Evolutionary conservation across 345 rosid genomes (phyloP).

Genomic region (Eutrema yunnanense): DNA sequence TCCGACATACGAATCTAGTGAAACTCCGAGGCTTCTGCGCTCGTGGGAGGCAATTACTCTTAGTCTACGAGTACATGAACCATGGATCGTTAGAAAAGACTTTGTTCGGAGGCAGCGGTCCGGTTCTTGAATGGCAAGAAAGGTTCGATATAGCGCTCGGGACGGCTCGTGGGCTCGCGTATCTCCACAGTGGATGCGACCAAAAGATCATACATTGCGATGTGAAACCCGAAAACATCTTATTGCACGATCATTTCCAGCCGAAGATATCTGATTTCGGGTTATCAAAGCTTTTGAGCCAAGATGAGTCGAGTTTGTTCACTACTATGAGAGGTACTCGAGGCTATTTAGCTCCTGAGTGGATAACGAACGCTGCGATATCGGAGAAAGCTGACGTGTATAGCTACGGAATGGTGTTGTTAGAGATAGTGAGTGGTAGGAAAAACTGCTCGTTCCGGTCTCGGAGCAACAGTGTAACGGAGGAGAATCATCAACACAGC

Average conservation of each 20-base stretch:
- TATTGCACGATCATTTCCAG: conserved; percentile 57
- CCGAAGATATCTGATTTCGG: conserved; percentile 74
- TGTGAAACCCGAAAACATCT: conserved; percentile 72
- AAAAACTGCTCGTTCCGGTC: conserved; percentile 49
- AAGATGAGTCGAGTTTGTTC: conserved; percentile 61
- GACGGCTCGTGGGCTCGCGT: conserved; percentile 72
- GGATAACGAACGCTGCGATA: conserved; percentile 72
- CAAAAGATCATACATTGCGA: conserved; percentile 72
- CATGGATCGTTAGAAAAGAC: conserved; percentile 60
- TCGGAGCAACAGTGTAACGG: conserved; percentile 40
- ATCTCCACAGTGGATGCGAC: conserved; percentile 66
- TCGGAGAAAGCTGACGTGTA: conserved; percentile 81
- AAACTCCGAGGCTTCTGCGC: conserved; percentile 76
- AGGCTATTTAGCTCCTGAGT: conserved; percentile 80
- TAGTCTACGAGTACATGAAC: conserved; percentile 76
- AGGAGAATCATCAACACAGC: conserved; percentile 33
- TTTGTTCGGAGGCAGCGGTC: conserved; percentile 37
- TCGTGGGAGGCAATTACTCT: conserved; percentile 50
- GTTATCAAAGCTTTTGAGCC: conserved; percentile 57
- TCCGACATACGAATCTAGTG: conserved; percentile 72
- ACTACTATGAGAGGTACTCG: conserved; percentile 88
- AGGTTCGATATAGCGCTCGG: conserved; percentile 67
- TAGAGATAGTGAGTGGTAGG: conserved; percentile 73
- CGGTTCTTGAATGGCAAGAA: conserved; percentile 69
- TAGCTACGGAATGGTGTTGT: conserved; percentile 80